Evolutionary conservation across 1,284 basidiomycete species (phyloP).

Genomic region (Heliocybe sulcata): DNA sequence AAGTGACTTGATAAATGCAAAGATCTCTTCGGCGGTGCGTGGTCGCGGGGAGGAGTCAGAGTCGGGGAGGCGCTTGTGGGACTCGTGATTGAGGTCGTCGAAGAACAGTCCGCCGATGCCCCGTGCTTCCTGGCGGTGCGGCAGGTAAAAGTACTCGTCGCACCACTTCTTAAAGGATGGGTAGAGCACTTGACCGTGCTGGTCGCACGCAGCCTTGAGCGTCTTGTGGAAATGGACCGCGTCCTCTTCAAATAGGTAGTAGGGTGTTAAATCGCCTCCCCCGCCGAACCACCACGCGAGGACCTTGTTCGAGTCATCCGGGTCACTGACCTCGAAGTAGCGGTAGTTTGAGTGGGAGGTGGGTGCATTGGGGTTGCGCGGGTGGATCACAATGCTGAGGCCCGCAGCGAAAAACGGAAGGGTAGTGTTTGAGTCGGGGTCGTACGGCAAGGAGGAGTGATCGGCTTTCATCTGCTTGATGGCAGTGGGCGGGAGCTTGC

Average conservation of each 20-base stretch:
- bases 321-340: constrained; percentile 84
- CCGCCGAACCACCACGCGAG: constrained; percentile 99
- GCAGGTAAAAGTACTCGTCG: constrained; percentile 94
- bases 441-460: constrained; percentile 71
- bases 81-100: constrained; percentile 73
- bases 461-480: constrained; percentile 94
- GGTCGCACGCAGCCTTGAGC: constrained; percentile 73
- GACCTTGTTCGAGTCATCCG: constrained; percentile 34
- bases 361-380: constrained; percentile 84
- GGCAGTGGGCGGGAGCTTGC: constrained; percentile 80
- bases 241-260: constrained; percentile 88
- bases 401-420: constrained; percentile 95
- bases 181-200: constrained; percentile 68
- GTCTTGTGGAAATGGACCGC: constrained; percentile 83
- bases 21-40: constrained; percentile 58
- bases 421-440: constrained; percentile 47
- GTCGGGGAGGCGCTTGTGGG: constrained; percentile 46
- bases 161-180: constrained; percentile 91
- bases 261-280: constrained; percentile 93
- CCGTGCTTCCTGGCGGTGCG: constrained; percentile 86
- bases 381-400: constrained; percentile 89
- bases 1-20: constrained; percentile 64
- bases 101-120: constrained; percentile 97
- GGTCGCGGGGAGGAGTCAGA: constrained; percentile 49
- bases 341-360: constrained; percentile 98